phyloP scores from a whole-genome alignment of 139 green algal genomes.

The Asterochloris sp. region DNA sequence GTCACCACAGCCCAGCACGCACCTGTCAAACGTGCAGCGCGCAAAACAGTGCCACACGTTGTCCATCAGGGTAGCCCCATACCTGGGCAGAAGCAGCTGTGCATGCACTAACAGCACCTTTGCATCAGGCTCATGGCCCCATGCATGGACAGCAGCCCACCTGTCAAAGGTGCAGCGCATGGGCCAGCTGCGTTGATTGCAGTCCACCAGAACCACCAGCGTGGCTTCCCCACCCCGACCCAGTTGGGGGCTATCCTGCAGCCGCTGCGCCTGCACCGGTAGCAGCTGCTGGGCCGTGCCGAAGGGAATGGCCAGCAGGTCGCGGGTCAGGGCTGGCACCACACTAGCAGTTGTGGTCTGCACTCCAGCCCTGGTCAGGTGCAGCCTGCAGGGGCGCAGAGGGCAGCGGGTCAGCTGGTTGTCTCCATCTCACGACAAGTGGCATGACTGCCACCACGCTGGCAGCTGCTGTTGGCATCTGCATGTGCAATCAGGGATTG shows the following conservation, averaged over 20 bases:
- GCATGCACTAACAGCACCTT: not conserved
- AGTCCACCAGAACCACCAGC: conserved; percentile 1
- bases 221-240: no score
- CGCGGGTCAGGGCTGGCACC: conserved; percentile 3
- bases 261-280: not conserved
- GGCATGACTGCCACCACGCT: no score
- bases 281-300: conserved; percentile 16
- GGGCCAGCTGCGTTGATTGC: conserved; percentile 2
- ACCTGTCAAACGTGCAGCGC: no score
- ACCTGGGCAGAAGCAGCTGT: not conserved
- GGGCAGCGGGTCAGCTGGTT: no score
- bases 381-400: not conserved
- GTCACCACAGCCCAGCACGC: no score
- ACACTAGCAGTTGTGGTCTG: not conserved
- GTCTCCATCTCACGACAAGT: no score
- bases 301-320: conserved; percentile 9
- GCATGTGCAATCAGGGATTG: no score
- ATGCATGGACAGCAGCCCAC: not conserved
- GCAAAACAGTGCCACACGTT: no score
- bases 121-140: not conserved
- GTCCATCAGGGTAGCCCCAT: not conserved
- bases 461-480: no score
- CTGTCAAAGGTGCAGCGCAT: conserved; percentile 10
- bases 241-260: no score
- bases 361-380: conserved; percentile 7